phyloP scores from a whole-genome alignment of 768 basidiomycete species.

The Agaricus blazei region DNA sequence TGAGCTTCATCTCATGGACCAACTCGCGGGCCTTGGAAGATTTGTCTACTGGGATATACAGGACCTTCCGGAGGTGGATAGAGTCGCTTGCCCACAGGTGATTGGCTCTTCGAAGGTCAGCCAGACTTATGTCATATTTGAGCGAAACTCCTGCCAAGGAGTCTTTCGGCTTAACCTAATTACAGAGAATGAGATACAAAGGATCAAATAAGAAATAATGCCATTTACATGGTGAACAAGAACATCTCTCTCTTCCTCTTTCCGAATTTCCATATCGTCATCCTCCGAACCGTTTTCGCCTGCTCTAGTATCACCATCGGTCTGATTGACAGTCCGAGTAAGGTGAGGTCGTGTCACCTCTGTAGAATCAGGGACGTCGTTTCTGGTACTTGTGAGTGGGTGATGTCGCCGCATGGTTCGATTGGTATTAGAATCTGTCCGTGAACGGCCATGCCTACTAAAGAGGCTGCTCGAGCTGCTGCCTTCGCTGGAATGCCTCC shows the following conservation, averaged over 20 bases:
- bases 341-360: conserved; percentile 37
- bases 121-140: conserved; percentile 81
- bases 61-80: conserved; percentile 78
- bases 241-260: conserved; percentile 44
- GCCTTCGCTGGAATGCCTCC: conserved; percentile 16
- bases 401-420: conserved; percentile 1
- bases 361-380: conserved; percentile 22
- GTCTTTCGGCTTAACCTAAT: conserved; percentile 66
- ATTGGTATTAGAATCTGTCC: conserved; percentile 16
- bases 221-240: conserved; percentile 53
- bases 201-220: not conserved
- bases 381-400: conserved; percentile 21
- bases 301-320: conserved; percentile 20
- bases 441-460: conserved; percentile 18
- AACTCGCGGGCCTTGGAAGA: conserved; percentile 40
- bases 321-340: conserved; percentile 29
- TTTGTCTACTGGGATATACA: conserved; percentile 74
- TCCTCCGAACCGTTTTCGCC: conserved; percentile 13
- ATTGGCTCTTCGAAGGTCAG: conserved; percentile 82
- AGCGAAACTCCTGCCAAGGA: conserved; percentile 85
- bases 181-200: conserved; percentile 1
- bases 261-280: conserved; percentile 6
- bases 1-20: conserved; percentile 14
- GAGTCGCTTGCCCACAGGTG: conserved; percentile 93
- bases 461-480: not conserved